Evolutionary conservation across 192 early-diverging fungal species (phyloP), one percentile per base, ranked within the genome.

Genomic region (Irineochytrium annulatum): DNA sequence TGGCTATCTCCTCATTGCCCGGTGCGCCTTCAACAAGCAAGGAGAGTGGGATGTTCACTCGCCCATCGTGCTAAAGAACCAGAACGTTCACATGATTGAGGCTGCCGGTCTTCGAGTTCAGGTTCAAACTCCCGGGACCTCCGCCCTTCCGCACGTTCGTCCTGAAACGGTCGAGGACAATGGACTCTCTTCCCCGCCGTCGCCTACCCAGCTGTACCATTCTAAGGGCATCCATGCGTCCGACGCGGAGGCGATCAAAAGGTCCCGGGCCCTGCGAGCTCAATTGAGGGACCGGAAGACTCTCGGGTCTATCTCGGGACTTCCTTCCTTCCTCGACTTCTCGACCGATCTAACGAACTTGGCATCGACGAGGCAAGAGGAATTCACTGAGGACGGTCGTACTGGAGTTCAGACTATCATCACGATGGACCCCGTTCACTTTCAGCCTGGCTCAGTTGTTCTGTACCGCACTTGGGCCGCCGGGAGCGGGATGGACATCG

Each of bases 1-100:
- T 43, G 97, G 97, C 16, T 97, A 95, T 49, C 71, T 99, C 31
- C 69, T 98, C 60, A 83, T 98, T 59, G 90, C 91, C 0, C 86
- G 94, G 52, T 87, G 84, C 29, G 94, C 93, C 1, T 99, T 95
- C 72, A 65, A 73, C 27, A 28, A 63, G 43, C 55, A 71, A 31
- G 52, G 49, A 33, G 22, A 11, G 6, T 22, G 43, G 14, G 62
- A 66, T 57, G 65, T 68, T 3, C 80, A 78, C 52, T 71, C 74
- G 2, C 72, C 77, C 3, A 82, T 79, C 51, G 43, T 52, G 8
- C 59, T 82, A 5, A 60, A 55, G 1, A 79, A 80, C 43, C 80
- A 82, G 35, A 1, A n/a, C n/a, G 71, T 69, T 19, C 59, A 74
- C n/a, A 44, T 82, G n/a, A 6, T 79, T 1, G 57, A 68, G 46